Conservation (phyloP, 257 asterid genomes). For the Salvia rosmarinus region DNA sequence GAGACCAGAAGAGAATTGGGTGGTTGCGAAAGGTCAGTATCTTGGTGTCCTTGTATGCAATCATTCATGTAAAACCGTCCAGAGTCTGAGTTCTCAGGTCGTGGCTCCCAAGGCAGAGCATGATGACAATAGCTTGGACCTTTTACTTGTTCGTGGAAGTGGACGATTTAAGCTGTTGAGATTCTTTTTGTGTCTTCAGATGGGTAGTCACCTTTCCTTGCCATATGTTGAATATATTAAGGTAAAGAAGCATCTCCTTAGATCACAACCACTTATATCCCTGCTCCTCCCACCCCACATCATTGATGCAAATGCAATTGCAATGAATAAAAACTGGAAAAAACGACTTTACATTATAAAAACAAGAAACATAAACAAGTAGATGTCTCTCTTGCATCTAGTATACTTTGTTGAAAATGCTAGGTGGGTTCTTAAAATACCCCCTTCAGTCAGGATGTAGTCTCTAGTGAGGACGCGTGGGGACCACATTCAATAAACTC, state of each 20-base stretch:
- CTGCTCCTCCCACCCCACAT: not conserved
- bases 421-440: too few relatives aligned
- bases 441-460: too few relatives aligned
- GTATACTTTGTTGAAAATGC: not conserved
- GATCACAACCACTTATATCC: not conserved
- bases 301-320: not conserved
- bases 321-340: not conserved
- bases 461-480: too few relatives aligned
- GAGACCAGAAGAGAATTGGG: slow-evolving; percentile 79
- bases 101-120: slow-evolving; percentile 97
- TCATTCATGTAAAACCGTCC: slow-evolving; percentile 94
- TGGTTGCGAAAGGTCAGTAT: slow-evolving; percentile 70
- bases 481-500: too few relatives aligned
- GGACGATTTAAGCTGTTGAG: slow-evolving; percentile 88
- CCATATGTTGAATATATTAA: slow-evolving; percentile 91
- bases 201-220: slow-evolving; percentile 84
- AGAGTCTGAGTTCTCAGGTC: slow-evolving; percentile 93
- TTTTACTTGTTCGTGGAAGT: slow-evolving; percentile 83
- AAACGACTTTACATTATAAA: not conserved
- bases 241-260: slow-evolving; percentile 50
- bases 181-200: slow-evolving; percentile 77
- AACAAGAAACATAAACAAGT: not conserved
- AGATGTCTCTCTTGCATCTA: not conserved
- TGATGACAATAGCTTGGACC: slow-evolving; percentile 83
- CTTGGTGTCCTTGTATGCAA: slow-evolving; percentile 89